Conservation (phyloP, 2,329 filamentous ascomycete species). For the Talaromyces funiculosus region DNA sequence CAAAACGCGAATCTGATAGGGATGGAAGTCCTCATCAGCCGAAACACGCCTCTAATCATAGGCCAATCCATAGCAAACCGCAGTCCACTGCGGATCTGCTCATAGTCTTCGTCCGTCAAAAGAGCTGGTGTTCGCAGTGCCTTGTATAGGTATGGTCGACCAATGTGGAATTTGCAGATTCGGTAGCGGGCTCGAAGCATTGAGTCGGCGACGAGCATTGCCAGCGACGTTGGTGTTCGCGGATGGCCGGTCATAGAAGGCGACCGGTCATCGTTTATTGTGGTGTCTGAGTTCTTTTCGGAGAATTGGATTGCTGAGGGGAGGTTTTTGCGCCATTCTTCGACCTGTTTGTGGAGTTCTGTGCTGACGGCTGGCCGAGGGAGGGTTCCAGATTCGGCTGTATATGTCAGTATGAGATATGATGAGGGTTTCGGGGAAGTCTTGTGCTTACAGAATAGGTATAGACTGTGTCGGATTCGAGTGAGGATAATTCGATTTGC, state of each 20-base stretch:
- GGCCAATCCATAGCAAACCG: constrained; percentile 41
- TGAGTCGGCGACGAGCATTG: constrained; percentile 31
- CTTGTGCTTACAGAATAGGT: constrained; percentile 39
- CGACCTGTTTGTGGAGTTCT: constrained; percentile 51
- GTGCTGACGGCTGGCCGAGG: constrained; percentile 46
- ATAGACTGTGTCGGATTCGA: constrained; percentile 48
- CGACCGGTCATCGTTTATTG: constrained; percentile 19
- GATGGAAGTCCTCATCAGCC: constrained; percentile 39
- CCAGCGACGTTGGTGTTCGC: constrained; percentile 26
- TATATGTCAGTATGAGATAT: constrained; percentile 11
- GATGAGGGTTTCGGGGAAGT: neutral
- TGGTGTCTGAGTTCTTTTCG: constrained; percentile 21
- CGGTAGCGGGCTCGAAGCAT: constrained; percentile 34
- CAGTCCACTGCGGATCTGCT: constrained; percentile 34
- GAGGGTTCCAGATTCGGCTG: constrained; percentile 38
- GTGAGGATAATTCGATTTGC: constrained; percentile 53
- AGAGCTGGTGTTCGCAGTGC: constrained; percentile 34
- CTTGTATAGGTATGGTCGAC: constrained; percentile 39
- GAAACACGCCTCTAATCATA: constrained; percentile 33
- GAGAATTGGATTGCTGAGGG: constrained; percentile 45
- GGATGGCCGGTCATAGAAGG: constrained; percentile 19
- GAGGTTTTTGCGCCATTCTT: constrained; percentile 51
- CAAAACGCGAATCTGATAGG: constrained; percentile 40
- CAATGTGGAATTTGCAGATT: constrained; percentile 39
- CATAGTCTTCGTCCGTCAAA: constrained; percentile 36